Evolutionary conservation across 129 eudicot species (phyloP).

Genomic region (Silybum marianum): DNA sequence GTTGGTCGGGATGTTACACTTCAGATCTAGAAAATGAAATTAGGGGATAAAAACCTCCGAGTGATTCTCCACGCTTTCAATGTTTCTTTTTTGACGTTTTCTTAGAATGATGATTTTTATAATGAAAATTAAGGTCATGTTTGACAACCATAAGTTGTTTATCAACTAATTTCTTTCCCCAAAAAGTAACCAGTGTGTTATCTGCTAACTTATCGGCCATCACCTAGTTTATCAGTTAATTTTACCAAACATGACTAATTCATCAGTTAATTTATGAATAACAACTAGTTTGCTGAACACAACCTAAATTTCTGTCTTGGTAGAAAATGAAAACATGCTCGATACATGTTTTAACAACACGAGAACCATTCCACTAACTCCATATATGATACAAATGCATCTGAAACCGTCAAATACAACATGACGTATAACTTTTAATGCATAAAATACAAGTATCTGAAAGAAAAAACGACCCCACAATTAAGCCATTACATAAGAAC

Average conservation of each 20-base stretch:
- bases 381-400: background rate
- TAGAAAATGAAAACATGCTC: background rate
- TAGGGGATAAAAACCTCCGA: background rate
- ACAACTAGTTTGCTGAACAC: background rate
- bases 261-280: background rate
- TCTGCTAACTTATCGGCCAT: background rate
- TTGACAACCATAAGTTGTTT: background rate
- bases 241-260: background rate
- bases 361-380: background rate
- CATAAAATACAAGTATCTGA: slow-evolving; percentile 11
- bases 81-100: background rate
- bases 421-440: slow-evolving; percentile 9
- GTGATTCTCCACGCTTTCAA: background rate
- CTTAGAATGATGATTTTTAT: background rate
- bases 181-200: background rate
- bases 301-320: background rate
- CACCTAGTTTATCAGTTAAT: background rate
- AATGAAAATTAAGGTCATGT: background rate
- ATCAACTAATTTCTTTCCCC: no score
- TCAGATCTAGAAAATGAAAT: background rate
- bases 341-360: background rate
- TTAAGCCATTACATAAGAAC: slow-evolving; percentile 35
- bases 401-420: slow-evolving; percentile 1
- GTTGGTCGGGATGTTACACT: background rate
- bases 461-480: background rate